A percentile compares a stretch with the other conserved stretches of the same genome.
Conservation (phyloP, 2,329 filamentous ascomycete genomes). For the Eutypa lata region DNA sequence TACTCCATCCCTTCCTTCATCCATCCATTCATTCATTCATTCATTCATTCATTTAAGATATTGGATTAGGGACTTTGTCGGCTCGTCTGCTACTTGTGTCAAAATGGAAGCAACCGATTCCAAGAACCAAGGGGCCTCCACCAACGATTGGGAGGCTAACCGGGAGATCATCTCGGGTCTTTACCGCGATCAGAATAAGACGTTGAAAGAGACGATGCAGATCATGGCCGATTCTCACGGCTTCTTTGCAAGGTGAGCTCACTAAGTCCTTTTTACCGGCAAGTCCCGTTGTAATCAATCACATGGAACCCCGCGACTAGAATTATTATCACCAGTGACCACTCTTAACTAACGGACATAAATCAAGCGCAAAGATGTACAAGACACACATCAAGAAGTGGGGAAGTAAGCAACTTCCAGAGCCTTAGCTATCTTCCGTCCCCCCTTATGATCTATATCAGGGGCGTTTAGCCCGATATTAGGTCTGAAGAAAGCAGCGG, state of each 20-base stretch:
- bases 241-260: constrained; percentile 45
- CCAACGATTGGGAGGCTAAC: constrained; percentile 2
- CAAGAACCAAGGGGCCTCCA: neutral
- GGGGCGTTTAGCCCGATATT: neutral
- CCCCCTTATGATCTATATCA: neutral
- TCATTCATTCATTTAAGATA: too few relatives aligned
- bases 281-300: neutral
- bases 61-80: too few relatives aligned
- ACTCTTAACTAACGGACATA: constrained; percentile 4
- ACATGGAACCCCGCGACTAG: neutral
- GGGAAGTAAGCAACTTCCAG: constrained; percentile 13
- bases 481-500: neutral
- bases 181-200: constrained; percentile 26
- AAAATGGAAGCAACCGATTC: neutral
- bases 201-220: constrained; percentile 26
- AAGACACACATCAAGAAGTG: constrained; percentile 29
- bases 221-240: constrained; percentile 37
- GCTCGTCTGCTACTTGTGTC: neutral
- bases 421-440: neutral
- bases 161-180: neutral
- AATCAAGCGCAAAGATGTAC: constrained; percentile 26
- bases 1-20: neutral
- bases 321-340: neutral
- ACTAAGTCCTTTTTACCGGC: neutral
- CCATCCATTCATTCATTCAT: too few relatives aligned